Evolutionary conservation across 108 stramenopile species (phyloP).

Genomic region (Discostella pseudostelligera): DNA sequence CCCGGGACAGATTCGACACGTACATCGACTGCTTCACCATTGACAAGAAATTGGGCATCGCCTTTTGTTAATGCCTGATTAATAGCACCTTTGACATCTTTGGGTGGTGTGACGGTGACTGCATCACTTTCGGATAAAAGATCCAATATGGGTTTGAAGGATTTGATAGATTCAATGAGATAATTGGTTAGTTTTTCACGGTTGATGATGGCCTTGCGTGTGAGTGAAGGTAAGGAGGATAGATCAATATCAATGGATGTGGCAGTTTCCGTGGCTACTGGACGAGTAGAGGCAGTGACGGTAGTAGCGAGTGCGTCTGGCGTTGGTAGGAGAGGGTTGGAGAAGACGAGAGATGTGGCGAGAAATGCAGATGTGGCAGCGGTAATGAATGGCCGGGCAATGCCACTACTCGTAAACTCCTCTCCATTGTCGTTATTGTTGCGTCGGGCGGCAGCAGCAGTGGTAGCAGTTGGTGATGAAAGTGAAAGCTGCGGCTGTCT

Average conservation of each 20-base stretch:
- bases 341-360: conserved; percentile 30
- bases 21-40: conserved; percentile 27
- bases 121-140: conserved; percentile 34
- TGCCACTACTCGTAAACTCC: too few relatives aligned
- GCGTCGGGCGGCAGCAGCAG: too few relatives aligned
- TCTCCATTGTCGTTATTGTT: too few relatives aligned
- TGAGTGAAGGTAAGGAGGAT: conserved; percentile 19
- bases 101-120: conserved; percentile 27
- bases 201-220: conserved; percentile 38
- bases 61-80: conserved; percentile 16
- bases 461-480: too few relatives aligned
- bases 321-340: conserved; percentile 13
- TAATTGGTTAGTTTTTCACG: conserved; percentile 30
- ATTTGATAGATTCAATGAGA: conserved; percentile 32
- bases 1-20: conserved; percentile 40
- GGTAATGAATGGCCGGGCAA: neutral
- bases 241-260: conserved; percentile 40
- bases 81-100: conserved; percentile 34
- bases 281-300: neutral
- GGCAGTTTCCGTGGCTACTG: conserved; percentile 11
- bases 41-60: conserved; percentile 34
- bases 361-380: conserved; percentile 15
- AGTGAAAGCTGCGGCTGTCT: too few relatives aligned
- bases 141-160: conserved; percentile 30
- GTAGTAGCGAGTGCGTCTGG: conserved; percentile 5